Evolutionary conservation across 176 grass and related monocot genomes (phyloP), one percentile per base, ranked within the genome.

Genomic region (Triticum timopheevii): DNA sequence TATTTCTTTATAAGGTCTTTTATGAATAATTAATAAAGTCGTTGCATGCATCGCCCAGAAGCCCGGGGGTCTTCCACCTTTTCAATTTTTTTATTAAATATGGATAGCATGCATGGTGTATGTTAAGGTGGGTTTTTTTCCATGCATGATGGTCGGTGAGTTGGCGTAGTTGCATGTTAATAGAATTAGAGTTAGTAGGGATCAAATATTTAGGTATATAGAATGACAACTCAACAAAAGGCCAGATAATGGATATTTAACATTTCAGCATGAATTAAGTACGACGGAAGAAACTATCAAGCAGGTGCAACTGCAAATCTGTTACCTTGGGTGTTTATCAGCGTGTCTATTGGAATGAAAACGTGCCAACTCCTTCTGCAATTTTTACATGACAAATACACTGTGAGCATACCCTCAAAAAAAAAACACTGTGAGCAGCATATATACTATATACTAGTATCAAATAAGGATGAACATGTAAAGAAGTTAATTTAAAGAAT

Each of bases 311-410:
- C 12, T 17, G 3, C 68, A 9, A 1, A 35, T 84, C 47, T 11
- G 16, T 20, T 76, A 77, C 74, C 74, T 77, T 22, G 74, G 74
- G 13, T 56, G 28, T n/a, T 77, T 28, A 77, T 56, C 74, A 13
- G 2, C 49, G 10, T 34, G 16, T 58, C 74, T 49, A 77, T 20
- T 33, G 47, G 74, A 77, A 56, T 22, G 49, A 9, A 77, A 12
- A 34, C 74, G 28, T 2, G 47, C 9, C 74, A 77, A 56, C 13
- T 56, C 12, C 47, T 77, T 77, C 47, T 77, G 47, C 16, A 77
- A 22, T 34, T 56, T 76, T 77, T 58, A 22, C 27, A 56, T 77
- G 27, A 22, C 2, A 58, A 31, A 12, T 77, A 50, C 17, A 77
- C 0, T 13, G 16, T 77, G 47, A 54, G 74, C 49, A 56, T 30